These are phyloP conservation scores for Sherardia arvensis DNA, from an alignment of 257 asterid genomes.

Conservation along the genomic window DNA sequence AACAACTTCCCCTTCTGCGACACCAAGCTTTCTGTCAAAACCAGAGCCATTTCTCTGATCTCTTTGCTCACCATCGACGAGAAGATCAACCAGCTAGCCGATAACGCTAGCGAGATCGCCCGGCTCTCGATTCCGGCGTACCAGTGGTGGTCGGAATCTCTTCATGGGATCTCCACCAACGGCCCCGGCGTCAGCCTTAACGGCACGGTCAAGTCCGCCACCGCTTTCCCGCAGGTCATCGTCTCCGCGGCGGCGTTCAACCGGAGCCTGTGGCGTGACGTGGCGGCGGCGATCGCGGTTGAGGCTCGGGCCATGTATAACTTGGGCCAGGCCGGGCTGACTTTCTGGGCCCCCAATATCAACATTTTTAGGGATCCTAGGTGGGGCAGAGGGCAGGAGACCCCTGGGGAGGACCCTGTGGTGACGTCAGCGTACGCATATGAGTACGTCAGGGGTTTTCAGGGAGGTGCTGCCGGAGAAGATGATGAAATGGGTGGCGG, in stretches of 20 bases:
- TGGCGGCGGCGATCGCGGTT: constrained; percentile 51
- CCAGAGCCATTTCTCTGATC: constrained; percentile 53
- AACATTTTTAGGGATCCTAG: constrained; percentile 87
- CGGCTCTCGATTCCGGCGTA: constrained; percentile 68
- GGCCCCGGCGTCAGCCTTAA: constrained; percentile 77
- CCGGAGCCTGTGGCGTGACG: constrained; percentile 52
- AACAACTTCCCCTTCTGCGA: constrained; percentile 56
- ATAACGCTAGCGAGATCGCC: constrained; percentile 52
- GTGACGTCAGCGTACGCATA: constrained; percentile 54
- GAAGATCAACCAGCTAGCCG: constrained; percentile 58
- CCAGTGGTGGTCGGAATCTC: constrained; percentile 97
- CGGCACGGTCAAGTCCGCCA: constrained; percentile 56
- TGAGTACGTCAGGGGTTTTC: constrained; percentile 65
- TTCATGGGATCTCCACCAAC: constrained; percentile 70
- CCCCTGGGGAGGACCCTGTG: constrained; percentile 96
- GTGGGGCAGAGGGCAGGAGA: constrained; percentile 98
- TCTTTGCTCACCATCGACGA: constrained; percentile 61
- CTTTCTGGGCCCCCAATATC: constrained; percentile 91
- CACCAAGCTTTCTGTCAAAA: constrained; percentile 33
- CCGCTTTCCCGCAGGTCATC: constrained; percentile 80
- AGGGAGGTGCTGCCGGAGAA: constrained; percentile 31
- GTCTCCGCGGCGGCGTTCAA: constrained; percentile 71
- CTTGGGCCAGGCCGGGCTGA: constrained; percentile 75
- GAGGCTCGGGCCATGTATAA: constrained; percentile 82
- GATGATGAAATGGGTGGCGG: constrained; percentile 22